Evolutionary conservation across 148 eudicot species (phyloP).

Genomic region (Rhododendron williamsianum): DNA sequence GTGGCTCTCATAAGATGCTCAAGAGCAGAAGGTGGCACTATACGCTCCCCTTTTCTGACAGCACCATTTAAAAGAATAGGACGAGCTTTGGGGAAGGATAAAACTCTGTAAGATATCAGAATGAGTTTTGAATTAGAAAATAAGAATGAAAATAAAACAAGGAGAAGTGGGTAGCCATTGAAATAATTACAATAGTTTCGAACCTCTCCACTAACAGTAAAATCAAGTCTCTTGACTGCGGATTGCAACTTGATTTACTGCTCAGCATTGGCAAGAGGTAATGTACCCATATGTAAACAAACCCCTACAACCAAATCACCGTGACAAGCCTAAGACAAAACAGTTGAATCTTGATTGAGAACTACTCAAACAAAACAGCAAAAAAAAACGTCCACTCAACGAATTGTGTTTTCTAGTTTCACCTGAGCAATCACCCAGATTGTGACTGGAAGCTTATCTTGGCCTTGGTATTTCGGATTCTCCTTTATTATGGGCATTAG

Average conservation of each 20-base stretch:
- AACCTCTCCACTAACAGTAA: constrained; percentile 64
- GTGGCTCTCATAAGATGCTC: constrained; percentile 49
- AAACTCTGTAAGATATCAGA: constrained; percentile 27
- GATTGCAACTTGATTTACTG: constrained; percentile 47
- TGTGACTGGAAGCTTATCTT: constrained; percentile 45
- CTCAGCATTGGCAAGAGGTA: constrained; percentile 44
- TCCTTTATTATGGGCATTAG: constrained; percentile 40
- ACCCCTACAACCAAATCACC: constrained; percentile 60
- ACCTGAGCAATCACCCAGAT: constrained; percentile 65
- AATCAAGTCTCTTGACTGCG: constrained; percentile 48
- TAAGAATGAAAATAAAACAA: background rate
- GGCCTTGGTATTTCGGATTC: constrained; percentile 44
- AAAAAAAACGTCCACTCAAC: background rate
- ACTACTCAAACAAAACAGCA: background rate
- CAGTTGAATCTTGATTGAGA: background rate
- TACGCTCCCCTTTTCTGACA: constrained; percentile 60
- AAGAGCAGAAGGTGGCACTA: constrained; percentile 61
- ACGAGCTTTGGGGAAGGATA: constrained; percentile 52
- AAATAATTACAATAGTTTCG: constrained; percentile 4
- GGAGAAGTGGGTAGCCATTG: background rate
- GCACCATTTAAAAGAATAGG: constrained; percentile 48
- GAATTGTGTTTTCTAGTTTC: background rate
- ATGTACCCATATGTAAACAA: constrained; percentile 46
- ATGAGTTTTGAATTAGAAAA: background rate
- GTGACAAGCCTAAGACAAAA: constrained; percentile 37